Conservation (phyloP, 1,139 yeast species). For the Debaryomyces singareniensis region DNA sequence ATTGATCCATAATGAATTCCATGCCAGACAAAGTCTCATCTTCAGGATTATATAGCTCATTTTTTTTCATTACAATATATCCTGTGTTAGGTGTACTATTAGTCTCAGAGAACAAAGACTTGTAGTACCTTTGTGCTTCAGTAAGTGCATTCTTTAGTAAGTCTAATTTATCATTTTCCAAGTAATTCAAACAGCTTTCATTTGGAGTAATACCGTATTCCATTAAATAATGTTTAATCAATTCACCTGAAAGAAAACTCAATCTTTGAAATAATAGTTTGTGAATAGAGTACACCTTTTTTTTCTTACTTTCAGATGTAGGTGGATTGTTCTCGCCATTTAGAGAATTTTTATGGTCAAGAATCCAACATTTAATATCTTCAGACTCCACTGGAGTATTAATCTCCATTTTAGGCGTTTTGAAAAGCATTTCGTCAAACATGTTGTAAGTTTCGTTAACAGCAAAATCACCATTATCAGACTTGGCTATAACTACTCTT, state of each 20-base stretch:
- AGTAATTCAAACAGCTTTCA: slow-evolving; percentile 31
- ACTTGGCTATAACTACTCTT: slow-evolving; percentile 71
- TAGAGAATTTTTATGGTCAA: slow-evolving; percentile 24
- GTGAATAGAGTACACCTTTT: slow-evolving; percentile 57
- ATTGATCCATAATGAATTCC: slow-evolving; percentile 66
- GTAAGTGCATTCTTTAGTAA: slow-evolving; percentile 14
- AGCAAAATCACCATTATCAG: slow-evolving; percentile 53
- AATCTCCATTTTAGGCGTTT: slow-evolving; percentile 13
- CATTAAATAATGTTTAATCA: slow-evolving; percentile 54
- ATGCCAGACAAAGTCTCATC: slow-evolving; percentile 29
- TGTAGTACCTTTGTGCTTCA: slow-evolving; percentile 39
- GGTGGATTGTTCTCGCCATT: slow-evolving; percentile 5
- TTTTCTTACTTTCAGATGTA: slow-evolving; percentile 16
- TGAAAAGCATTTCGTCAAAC: slow-evolving; percentile 49
- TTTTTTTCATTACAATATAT: slow-evolving; percentile 58
- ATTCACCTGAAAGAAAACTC: slow-evolving; percentile 73
- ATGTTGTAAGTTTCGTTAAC: slow-evolving; percentile 65
- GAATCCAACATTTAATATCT: slow-evolving; percentile 46
- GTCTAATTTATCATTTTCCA: slow-evolving; percentile 10
- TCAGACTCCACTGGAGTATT: slow-evolving; percentile 21
- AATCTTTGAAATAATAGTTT: slow-evolving; percentile 63
- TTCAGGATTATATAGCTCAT: slow-evolving; percentile 37
- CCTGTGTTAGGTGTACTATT: slow-evolving; percentile 40
- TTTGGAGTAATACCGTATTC: slow-evolving; percentile 42
- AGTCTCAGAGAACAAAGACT: slow-evolving; percentile 13